Evolutionary conservation across 2,329 filamentous ascomycete genomes (phyloP).

Genomic region (Anisogramma anomala): DNA sequence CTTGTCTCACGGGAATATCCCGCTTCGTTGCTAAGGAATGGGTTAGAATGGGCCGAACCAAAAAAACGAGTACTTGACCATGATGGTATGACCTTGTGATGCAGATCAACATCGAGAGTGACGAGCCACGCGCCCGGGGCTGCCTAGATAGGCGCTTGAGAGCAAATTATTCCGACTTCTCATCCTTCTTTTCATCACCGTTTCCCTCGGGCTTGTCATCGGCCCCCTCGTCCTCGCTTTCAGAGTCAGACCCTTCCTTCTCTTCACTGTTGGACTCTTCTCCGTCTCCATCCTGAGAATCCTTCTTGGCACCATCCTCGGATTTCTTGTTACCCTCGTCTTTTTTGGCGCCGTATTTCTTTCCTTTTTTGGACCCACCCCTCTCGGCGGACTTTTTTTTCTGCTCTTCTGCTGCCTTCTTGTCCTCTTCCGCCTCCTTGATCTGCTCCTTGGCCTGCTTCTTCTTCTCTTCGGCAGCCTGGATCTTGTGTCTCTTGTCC

Average conservation of each 20-base stretch:
- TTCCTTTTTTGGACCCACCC: conserved; percentile 17
- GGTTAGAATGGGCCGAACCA: too few species aligned
- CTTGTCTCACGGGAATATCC: too few species aligned
- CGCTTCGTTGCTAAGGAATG: too few species aligned
- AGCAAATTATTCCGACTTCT: conserved; percentile 10
- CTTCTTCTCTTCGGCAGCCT: conserved; percentile 29
- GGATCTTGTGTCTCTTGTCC: conserved; percentile 26
- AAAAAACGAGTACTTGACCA: too few species aligned
- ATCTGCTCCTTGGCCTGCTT: conserved; percentile 17
- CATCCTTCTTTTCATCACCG: conserved; percentile 10
- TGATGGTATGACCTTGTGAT: too few species aligned
- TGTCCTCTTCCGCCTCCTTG: conserved; percentile 11
- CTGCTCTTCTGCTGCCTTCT: neutral
- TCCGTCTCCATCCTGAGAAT: conserved; percentile 8
- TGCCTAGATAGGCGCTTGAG: too few species aligned
- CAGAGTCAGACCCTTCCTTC: too few species aligned
- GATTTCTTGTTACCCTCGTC: neutral
- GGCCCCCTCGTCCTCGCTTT: conserved; percentile 10
- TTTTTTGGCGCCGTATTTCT: conserved; percentile 14
- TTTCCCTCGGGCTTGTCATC: conserved; percentile 6
- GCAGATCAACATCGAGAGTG: too few species aligned
- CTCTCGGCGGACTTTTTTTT: neutral
- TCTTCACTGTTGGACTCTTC: conserved; percentile 12
- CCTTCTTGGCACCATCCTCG: conserved; percentile 3
- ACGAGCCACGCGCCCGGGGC: too few species aligned